phyloP scores from a whole-genome alignment of 2,329 filamentous ascomycete species.

The Aureobasidium sp. region DNA sequence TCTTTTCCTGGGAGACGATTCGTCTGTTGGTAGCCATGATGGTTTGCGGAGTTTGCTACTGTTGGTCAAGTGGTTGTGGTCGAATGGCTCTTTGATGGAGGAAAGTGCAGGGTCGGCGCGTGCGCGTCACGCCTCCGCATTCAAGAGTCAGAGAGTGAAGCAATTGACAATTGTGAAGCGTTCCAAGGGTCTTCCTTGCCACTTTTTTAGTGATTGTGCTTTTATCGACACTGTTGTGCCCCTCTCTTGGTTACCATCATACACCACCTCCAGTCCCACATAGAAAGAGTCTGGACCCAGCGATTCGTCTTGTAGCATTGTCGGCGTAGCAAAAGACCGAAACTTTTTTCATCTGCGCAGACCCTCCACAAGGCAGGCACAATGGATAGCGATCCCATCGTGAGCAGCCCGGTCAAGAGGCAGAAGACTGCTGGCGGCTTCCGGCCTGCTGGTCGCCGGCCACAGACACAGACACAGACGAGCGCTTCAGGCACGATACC shows the following conservation, averaged over 20 bases:
- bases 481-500: constrained; percentile 11
- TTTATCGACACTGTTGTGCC: background rate
- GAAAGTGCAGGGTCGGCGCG: background rate
- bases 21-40: constrained; percentile 60
- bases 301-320: background rate
- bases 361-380: background rate
- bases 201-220: constrained; percentile 5
- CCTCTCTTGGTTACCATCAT: background rate
- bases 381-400: constrained; percentile 27
- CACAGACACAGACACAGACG: constrained; percentile 1
- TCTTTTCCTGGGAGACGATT: constrained; percentile 57
- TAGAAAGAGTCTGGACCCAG: background rate
- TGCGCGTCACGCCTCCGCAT: constrained; percentile 8
- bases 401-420: constrained; percentile 27
- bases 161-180: background rate
- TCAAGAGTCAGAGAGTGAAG: background rate
- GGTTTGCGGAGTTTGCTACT: background rate
- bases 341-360: background rate
- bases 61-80: background rate
- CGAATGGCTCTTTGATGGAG: background rate
- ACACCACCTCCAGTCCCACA: background rate
- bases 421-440: constrained; percentile 24
- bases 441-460: constrained; percentile 33
- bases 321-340: background rate
- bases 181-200: background rate